Percentiles rank a stretch among this genome's conserved stretches.
Conservation (phyloP, 192 early-diverging fungal genomes). For the Lobosporangium transversale region DNA sequence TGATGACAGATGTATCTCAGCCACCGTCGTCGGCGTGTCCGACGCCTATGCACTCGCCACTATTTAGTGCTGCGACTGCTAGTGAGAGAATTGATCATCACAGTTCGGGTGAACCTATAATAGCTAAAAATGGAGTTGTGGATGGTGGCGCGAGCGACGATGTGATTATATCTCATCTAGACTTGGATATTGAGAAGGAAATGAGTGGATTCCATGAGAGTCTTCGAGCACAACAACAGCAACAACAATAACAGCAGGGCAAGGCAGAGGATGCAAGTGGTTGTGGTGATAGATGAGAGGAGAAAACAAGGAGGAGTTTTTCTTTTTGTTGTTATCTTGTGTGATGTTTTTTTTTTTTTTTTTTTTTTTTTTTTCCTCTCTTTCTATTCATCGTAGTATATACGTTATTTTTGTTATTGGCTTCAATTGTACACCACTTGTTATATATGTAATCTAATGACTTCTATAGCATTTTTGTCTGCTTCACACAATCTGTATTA, state of each 20-base stretch:
- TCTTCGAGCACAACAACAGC: conserved; percentile 6
- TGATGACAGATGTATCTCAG: conserved; percentile 51
- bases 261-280: neutral
- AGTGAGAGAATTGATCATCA: conserved; percentile 27
- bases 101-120: conserved; percentile 16
- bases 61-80: conserved; percentile 47
- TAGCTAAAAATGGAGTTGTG: neutral
- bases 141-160: conserved; percentile 6
- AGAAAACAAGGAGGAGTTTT: neutral
- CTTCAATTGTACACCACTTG: no score
- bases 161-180: conserved; percentile 33
- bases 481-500: no score
- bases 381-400: no score
- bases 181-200: conserved; percentile 44
- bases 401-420: no score
- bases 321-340: neutral
- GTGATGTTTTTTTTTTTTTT: conserved; percentile 3
- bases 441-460: no score
- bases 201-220: conserved; percentile 41
- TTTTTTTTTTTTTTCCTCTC: neutral
- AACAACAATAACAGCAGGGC: neutral
- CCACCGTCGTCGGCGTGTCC: conserved; percentile 56
- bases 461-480: no score
- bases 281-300: no score
- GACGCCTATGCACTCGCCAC: conserved; percentile 54